These are phyloP conservation scores for Puya raimondii DNA, from an alignment of 176 grass and related monocot species.

Conservation along the genomic window DNA sequence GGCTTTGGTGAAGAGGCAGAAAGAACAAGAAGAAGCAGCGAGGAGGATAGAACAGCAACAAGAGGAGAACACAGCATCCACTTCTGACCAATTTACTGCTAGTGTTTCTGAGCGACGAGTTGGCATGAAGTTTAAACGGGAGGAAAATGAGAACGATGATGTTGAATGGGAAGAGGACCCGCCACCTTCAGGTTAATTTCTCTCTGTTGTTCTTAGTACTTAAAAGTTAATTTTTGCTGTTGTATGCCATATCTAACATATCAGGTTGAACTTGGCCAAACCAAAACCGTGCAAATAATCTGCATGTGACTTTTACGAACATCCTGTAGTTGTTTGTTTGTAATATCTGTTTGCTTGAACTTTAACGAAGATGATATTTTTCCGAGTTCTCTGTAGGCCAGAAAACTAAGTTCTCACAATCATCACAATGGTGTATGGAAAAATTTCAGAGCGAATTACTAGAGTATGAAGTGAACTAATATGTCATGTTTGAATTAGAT, in stretches of 20 bases:
- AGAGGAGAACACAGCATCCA: constrained; percentile 21
- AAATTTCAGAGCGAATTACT: neutral
- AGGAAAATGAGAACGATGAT: constrained; percentile 48
- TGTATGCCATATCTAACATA: neutral
- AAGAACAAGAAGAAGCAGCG: constrained; percentile 39
- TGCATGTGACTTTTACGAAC: too few species aligned
- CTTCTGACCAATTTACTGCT: constrained; percentile 16
- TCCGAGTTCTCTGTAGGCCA: neutral
- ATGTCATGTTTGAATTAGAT: neutral
- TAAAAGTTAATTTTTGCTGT: neutral
- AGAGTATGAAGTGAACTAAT: neutral
- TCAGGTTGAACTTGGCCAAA: too few species aligned
- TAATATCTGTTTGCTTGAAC: too few species aligned
- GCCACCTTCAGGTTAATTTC: constrained; percentile 41
- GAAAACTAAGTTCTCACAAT: neutral
- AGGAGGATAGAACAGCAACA: constrained; percentile 28
- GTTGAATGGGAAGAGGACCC: constrained; percentile 70
- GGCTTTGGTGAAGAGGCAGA: constrained; percentile 47
- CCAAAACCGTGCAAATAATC: too few species aligned
- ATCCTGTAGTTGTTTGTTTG: too few species aligned
- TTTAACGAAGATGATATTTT: too few species aligned
- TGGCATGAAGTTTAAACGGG: constrained; percentile 72
- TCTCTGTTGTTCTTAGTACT: constrained; percentile 3
- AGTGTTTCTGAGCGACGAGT: constrained; percentile 39
- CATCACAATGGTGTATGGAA: neutral